Percentiles rank a stretch among this genome's conserved stretches.
Evolutionary conservation across 192 early-diverging fungal genomes (phyloP).

Genomic region (Backusella luteola): DNA sequence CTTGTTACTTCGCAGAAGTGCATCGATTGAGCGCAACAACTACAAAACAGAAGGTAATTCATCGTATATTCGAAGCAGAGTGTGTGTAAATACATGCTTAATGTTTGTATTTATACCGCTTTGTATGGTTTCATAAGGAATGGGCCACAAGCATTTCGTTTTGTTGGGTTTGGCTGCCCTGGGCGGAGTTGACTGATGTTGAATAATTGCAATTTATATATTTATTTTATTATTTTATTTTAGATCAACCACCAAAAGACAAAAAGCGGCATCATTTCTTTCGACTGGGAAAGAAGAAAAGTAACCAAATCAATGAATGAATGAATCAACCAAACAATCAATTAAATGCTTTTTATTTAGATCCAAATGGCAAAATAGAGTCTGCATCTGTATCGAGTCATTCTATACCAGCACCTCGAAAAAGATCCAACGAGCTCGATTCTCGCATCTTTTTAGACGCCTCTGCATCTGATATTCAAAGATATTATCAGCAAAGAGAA

Average conservation of each 20-base stretch:
- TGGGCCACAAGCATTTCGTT: neutral
- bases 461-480: slow-evolving; percentile 14
- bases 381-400: neutral
- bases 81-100: too few relatives aligned
- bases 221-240: neutral
- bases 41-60: neutral
- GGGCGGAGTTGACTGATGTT: slow-evolving; percentile 7
- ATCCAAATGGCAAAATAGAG: neutral
- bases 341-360: neutral
- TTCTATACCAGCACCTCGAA: slow-evolving; percentile 14
- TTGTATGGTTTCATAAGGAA: too few relatives aligned
- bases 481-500: slow-evolving; percentile 11
- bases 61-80: too few relatives aligned
- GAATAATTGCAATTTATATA: neutral
- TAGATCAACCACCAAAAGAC: slow-evolving; percentile 15
- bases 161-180: neutral
- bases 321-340: neutral
- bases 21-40: neutral
- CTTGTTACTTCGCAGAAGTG: neutral
- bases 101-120: too few relatives aligned
- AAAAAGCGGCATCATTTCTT: slow-evolving; percentile 28
- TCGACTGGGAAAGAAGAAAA: slow-evolving; percentile 34
- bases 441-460: neutral
- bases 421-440: slow-evolving; percentile 20
- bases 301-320: neutral